These are phyloP conservation scores for Phytophthora podocarpi DNA, from an alignment of 352 stramenopile species.

Conservation along the genomic window DNA sequence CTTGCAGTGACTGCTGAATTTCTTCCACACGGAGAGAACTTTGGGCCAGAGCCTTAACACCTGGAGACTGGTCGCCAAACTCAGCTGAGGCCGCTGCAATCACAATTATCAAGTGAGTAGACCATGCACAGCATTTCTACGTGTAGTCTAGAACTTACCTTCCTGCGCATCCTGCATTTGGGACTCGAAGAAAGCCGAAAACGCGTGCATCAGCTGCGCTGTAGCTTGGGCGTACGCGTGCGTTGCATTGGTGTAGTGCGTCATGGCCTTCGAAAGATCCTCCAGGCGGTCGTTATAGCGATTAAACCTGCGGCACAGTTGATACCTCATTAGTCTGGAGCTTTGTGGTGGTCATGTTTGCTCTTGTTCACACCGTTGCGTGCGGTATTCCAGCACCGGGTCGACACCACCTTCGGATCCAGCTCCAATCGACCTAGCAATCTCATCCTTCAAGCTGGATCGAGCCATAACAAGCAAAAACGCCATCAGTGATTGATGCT, in stretches of 20 bases:
- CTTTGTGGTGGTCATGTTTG: background rate
- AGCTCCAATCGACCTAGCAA: constrained; percentile 62
- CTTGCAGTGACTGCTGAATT: constrained; percentile 57
- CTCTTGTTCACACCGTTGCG: constrained; percentile 42
- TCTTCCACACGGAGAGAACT: constrained; percentile 58
- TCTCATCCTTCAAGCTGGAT: constrained; percentile 71
- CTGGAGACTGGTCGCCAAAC: constrained; percentile 6
- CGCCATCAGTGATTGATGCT: background rate
- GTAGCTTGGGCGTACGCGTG: constrained; percentile 54
- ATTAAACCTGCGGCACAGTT: constrained; percentile 43
- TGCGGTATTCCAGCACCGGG: constrained; percentile 69
- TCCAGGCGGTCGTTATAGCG: constrained; percentile 67
- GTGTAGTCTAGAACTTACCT: constrained; percentile 17
- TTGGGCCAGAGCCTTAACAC: constrained; percentile 52
- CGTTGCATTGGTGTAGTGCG: constrained; percentile 44
- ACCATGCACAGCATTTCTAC: background rate
- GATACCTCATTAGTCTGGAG: background rate
- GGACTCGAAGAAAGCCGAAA: constrained; percentile 64
- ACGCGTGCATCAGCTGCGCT: constrained; percentile 54
- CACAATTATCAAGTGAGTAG: constrained; percentile 2
- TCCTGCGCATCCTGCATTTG: constrained; percentile 52
- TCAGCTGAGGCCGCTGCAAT: constrained; percentile 10
- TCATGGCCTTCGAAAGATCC: constrained; percentile 59
- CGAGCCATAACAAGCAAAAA: background rate
- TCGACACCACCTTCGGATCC: constrained; percentile 61